These are phyloP conservation scores for Neurospora sp. DNA, from an alignment of 495 filamentous ascomycete species.

Conservation along the genomic window DNA sequence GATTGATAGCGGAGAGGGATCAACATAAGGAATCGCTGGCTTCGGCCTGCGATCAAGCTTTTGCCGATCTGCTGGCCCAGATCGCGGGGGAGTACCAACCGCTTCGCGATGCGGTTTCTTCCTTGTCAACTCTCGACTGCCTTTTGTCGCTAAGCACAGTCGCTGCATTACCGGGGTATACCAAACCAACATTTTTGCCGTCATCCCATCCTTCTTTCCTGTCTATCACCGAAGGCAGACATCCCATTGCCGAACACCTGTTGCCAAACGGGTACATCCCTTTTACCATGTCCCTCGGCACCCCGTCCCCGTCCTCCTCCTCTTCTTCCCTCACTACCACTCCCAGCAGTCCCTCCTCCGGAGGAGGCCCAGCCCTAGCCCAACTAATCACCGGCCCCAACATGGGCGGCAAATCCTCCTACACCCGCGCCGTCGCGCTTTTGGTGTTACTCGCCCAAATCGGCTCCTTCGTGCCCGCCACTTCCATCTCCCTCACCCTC, in stretches of 20 bases:
- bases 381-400: constrained; percentile 93
- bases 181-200: constrained; percentile 65
- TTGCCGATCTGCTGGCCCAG: constrained; percentile 51
- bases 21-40: constrained; percentile 91
- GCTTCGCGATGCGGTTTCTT: constrained; percentile 77
- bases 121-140: constrained; percentile 82
- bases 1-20: constrained; percentile 77
- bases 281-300: constrained; percentile 64
- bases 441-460: constrained; percentile 92
- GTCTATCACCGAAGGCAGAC: constrained; percentile 64
- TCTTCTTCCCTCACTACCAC: neutral
- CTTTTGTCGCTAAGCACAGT: constrained; percentile 78
- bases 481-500: constrained; percentile 62
- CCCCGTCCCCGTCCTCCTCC: constrained; percentile 31
- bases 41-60: constrained; percentile 87
- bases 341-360: no score
- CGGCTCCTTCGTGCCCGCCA: constrained; percentile 85
- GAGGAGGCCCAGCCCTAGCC: constrained; percentile 36
- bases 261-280: constrained; percentile 84
- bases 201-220: constrained; percentile 55
- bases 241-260: constrained; percentile 94
- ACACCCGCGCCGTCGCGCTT: constrained; percentile 84
- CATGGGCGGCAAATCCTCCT: constrained; percentile 96
- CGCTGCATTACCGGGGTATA: constrained; percentile 78
- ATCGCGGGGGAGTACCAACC: constrained; percentile 78